Base-by-base conservation (phyloP, 1,284 basidiomycete genomes). In the Trichosporon inkin region DNA sequence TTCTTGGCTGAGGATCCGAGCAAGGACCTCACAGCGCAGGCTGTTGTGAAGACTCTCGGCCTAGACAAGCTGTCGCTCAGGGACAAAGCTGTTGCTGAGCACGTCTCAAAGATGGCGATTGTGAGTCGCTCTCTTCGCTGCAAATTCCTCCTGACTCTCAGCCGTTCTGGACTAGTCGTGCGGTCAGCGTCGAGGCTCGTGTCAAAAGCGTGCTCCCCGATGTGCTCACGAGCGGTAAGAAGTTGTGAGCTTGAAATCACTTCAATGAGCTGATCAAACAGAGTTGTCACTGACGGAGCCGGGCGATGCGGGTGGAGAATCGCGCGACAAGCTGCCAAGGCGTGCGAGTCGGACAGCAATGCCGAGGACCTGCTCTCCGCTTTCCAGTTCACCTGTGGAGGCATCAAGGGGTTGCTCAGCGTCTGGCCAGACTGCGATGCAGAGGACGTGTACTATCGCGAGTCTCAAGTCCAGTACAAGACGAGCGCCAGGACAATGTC, bases 321-420 rank as follows among this genome's bases (percentile, higher is more conserved):
- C 38, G 61, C 67, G 0, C 57, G 40, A 8, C 55, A 61, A 5
- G 66, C 70, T 0, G 68, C 68, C 0, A 47, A 59, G 11, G 62
- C 57, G 6, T 52, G 69, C 10, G 70, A 68, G 1, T 35, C 59
- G 13, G 34, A 13, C 14, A 17, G 11, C 16, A 59, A 57, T 11
- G 39, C 57, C 55, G 61, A 63, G 20, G 41, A 58, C 7, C 17
- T 16, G 6, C 69, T 67, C 2, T 72, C 69, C 2, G 71, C 69
- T 6, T 65, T 71, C 28, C 67, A 70, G 36, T 60, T 71, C 39
- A 63, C 66, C 19, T 64, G 68, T 40, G 69, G 69, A 1, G 71
- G 71, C 2, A 62, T 66, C 16, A 70, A 67, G 40, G 71, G 71
- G 6, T 63, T 72, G 8, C 58, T 72, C 5, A 41, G 61, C 11